Evolutionary conservation across 176 grass and related monocot genomes (phyloP), one percentile per base, ranked within the genome.

Genomic region (Juncus effusus): DNA sequence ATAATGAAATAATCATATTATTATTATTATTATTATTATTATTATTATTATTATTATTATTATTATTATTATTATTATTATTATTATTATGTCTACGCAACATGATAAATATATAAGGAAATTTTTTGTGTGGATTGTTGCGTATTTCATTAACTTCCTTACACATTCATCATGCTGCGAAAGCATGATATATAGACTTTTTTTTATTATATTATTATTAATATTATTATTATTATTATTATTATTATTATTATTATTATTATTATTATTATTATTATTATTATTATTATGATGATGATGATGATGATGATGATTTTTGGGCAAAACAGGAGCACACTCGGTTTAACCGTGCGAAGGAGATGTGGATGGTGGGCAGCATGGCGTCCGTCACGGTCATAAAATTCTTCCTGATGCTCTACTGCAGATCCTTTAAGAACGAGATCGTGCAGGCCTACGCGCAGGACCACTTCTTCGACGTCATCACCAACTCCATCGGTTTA

Each of bases 381-480:
- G 71, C 80, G 5, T 99, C 94, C 0, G 88, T 87, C 6, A 78
- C 88, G 0, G 63, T 93, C 1, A 80, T 93, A 3, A 99, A 99
- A 81, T 99, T 99, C 40, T 61, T 89, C 60, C 85, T 99, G 16
- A 89, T 99, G 94, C 16, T 99, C 13, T 99, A 99, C 58, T 99
- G 94, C 45, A 77, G 94, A 8, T 73, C 78, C 1, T 99, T 99
- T 79, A 77, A 89, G 75, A 99, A 99, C 1, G 94, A 93, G 61
- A 99, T 99, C 7, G 88, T 99, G 10, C 59, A 68, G 14, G 88
- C 94, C 0, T 99, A 99, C 13, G 94, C 88, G 7, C 94, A 89
- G 57, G 94, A 99, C 16, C 94, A 99, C 56, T 93, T 93, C 72
- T 99, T 99, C 14, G 94, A 99, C 54, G 94, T 99, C 13, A 93